Conservation (phyloP, 2,329 filamentous ascomycete species). For the Diplodia seriata region DNA sequence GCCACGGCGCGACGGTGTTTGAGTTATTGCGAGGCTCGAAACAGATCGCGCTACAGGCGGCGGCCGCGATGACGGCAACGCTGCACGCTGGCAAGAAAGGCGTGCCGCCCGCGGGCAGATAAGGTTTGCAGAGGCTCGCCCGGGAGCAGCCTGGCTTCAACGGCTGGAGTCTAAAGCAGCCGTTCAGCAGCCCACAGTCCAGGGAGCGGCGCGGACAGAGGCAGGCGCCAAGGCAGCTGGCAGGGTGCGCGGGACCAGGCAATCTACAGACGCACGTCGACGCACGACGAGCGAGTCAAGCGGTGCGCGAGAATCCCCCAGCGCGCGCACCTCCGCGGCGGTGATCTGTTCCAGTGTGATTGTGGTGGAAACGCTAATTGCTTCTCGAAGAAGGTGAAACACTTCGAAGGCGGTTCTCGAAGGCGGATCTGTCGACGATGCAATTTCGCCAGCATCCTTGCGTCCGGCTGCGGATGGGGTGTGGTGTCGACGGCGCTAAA, state of each 20-base stretch:
- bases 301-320: constrained; percentile 5
- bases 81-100: constrained; percentile 9
- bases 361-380: constrained; percentile 22
- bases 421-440: constrained; percentile 23
- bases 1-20: constrained; percentile 20
- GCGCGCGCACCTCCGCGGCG: constrained; percentile 3
- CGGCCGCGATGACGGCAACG: neutral
- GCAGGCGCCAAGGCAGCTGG: neutral
- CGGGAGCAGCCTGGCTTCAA: constrained; percentile 8
- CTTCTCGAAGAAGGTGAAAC: constrained; percentile 32
- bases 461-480: constrained; percentile 9
- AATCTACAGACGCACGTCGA: constrained; percentile 15
- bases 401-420: constrained; percentile 29
- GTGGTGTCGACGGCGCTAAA: neutral
- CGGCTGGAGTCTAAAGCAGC: constrained; percentile 14
- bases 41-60: constrained; percentile 8
- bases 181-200: constrained; percentile 1
- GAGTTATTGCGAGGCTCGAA: constrained; percentile 8
- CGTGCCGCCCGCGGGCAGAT: constrained; percentile 20
- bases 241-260: constrained; percentile 16
- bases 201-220: constrained; percentile 2
- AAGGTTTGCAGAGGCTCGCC: constrained; percentile 26
- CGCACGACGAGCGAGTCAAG: neutral
- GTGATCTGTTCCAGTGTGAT: constrained; percentile 17
- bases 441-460: constrained; percentile 31